Evolutionary conservation across 106 monocot species (phyloP), one percentile per base, ranked within the genome.

Genomic region (Dioscorea alata): DNA sequence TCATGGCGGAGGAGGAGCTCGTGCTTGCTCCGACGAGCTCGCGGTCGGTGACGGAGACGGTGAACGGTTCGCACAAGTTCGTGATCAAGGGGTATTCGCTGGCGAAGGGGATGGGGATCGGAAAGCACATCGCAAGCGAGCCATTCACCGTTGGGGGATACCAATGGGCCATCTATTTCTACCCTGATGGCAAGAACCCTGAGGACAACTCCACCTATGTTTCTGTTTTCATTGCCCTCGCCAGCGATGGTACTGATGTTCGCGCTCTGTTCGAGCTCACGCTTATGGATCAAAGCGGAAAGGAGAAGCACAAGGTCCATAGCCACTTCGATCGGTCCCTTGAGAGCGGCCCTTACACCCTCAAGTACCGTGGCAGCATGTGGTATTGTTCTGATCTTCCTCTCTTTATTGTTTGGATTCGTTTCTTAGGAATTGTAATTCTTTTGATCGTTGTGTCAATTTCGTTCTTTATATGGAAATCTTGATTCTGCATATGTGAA

Each of bases 361-460:
- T 66, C 49, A 66, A 66, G 66, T 66, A 66, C 50, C 66, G 66
- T 15, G 66, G 66, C 49, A 66, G 66, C 66, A 66, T 66, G 66
- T 66, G 66, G 66, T 66, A 66, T 35, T 4, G 2, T 8, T 19
- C 42, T 17, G 16, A 3, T 65, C 0, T 12, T 34, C 33, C 33
- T 48, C 7, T 42, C 42, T 48, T 17, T 48, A 12, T 2, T 59
- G 22, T 12, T 23, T 59, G 59, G 59, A 22, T 59, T 18, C 6
- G 21, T 23, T 22, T 18, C 12, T 19, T 59, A 7, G 19, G 23
- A 22, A 59, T 59, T 23, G 23, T 8, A 22, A 6, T 59, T 21
- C 59, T 59, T 59, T 22, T 12, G 12, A 22, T 20, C 4, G 5
- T 59, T 59, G 20, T 18, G 0, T 59, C 1, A 20, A 20, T 59